Percentiles rank a stretch among this genome's conserved stretches.
These are phyloP conservation scores for Rubia peregrina DNA, from an alignment of 305 asterid genomes.

Conservation along the genomic window DNA sequence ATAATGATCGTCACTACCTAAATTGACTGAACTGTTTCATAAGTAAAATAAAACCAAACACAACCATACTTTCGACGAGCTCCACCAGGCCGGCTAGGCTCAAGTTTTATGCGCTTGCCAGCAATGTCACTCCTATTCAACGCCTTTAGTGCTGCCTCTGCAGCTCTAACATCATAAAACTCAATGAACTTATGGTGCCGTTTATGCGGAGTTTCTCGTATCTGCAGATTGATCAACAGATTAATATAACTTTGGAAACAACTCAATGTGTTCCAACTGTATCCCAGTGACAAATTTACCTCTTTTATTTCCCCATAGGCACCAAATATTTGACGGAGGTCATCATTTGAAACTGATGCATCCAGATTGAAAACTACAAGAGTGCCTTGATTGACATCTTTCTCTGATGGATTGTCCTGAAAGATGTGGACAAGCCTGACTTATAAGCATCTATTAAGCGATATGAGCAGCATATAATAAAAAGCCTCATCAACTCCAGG, in stretches of 20 bases:
- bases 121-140: slow-evolving; percentile 91
- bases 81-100: slow-evolving; percentile 97
- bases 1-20: not conserved
- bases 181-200: slow-evolving; percentile 94
- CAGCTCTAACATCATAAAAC: slow-evolving; percentile 90
- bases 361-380: slow-evolving; percentile 94
- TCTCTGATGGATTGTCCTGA: slow-evolving; percentile 97
- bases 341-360: slow-evolving; percentile 60
- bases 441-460: not conserved
- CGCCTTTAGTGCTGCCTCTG: slow-evolving; percentile 96
- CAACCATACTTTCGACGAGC: slow-evolving; percentile 74
- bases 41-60: not conserved
- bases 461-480: not conserved
- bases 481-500: slow-evolving; percentile 2
- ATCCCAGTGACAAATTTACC: slow-evolving; percentile 28
- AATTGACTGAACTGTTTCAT: not conserved
- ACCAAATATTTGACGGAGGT: slow-evolving; percentile 70
- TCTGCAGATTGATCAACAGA: slow-evolving; percentile 39
- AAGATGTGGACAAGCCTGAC: not conserved
- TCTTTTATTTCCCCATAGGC: slow-evolving; percentile 92
- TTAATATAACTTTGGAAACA: slow-evolving; percentile 7
- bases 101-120: slow-evolving; percentile 95
- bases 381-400: slow-evolving; percentile 95
- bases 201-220: slow-evolving; percentile 95
- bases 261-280: slow-evolving; percentile 10